phyloP scores from a whole-genome alignment of 116 monocot genomes.

The Phalaenopsis hybrid region DNA sequence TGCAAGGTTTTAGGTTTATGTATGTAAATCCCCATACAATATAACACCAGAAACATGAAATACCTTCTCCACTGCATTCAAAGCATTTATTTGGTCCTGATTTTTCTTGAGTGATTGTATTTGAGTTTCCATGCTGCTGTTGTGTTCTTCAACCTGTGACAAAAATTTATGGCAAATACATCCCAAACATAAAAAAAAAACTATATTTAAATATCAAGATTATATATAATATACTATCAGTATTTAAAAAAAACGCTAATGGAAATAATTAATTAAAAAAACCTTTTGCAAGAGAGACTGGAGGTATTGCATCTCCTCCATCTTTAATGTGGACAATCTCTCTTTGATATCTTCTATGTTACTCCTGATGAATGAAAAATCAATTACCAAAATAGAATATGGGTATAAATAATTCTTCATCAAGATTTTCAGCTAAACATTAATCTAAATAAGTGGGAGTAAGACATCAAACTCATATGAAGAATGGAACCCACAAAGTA shows the following conservation, averaged over 20 bases:
- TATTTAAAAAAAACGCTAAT: background rate
- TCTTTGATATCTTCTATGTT: slow-evolving; percentile 2
- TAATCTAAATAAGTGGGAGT: background rate
- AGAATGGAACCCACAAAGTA: background rate
- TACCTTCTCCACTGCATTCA: slow-evolving; percentile 12
- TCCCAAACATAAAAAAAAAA: background rate
- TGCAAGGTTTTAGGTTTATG: too few species aligned
- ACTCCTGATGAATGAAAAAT: background rate
- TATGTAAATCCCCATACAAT: background rate
- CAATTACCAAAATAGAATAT: background rate
- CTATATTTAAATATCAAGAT: background rate
- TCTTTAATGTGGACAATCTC: background rate
- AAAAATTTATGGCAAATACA: background rate
- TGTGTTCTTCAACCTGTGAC: slow-evolving; percentile 8
- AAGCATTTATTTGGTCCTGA: background rate
- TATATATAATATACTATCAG: background rate
- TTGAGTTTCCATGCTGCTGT: slow-evolving; percentile 5
- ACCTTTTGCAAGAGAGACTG: slow-evolving; percentile 6
- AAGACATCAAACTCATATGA: background rate
- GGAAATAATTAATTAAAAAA: background rate
- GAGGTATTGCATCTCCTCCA: slow-evolving; percentile 7
- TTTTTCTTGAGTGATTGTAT: slow-evolving; percentile 7
- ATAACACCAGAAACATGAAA: background rate
- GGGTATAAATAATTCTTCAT: background rate
- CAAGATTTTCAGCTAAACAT: background rate